phyloP scores from a whole-genome alignment of 2,329 filamentous ascomycete species.

The Xylogone sp. region DNA sequence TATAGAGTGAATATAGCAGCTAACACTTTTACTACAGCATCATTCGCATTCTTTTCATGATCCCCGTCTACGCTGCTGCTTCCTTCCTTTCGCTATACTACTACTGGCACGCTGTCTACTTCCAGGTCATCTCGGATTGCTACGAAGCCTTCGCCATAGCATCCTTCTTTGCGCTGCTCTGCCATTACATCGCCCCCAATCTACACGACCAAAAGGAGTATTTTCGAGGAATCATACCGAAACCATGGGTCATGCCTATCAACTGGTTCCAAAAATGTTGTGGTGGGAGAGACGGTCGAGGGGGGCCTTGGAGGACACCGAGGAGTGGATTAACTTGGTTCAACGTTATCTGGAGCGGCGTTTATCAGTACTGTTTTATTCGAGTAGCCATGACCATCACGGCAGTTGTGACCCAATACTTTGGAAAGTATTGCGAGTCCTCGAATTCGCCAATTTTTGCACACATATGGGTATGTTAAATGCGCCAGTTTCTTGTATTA shows the following conservation, averaged over 20 bases:
- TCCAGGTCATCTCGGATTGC: conserved; percentile 75
- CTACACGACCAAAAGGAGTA: conserved; percentile 79
- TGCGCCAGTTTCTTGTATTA: too few relatives aligned
- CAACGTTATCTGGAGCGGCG: conserved; percentile 77
- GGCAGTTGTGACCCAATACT: conserved; percentile 68
- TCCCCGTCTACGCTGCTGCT: conserved; percentile 74
- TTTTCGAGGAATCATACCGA: conserved; percentile 66
- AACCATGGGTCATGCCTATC: conserved; percentile 73
- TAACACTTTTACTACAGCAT: conserved; percentile 48
- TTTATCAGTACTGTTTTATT: conserved; percentile 85
- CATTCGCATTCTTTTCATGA: conserved; percentile 85
- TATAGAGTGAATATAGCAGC: background rate
- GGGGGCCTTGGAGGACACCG: conserved; percentile 69
- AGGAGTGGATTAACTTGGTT: conserved; percentile 85
- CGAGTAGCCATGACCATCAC: conserved; percentile 76
- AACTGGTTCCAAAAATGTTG: conserved; percentile 68
- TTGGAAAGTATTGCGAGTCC: conserved; percentile 70
- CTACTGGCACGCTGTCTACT: conserved; percentile 78
- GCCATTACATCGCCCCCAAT: conserved; percentile 73
- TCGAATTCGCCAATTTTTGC: conserved; percentile 74
- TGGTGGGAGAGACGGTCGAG: conserved; percentile 52
- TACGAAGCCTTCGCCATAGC: conserved; percentile 88
- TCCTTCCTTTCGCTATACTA: conserved; percentile 70
- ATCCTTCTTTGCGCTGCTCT: conserved; percentile 80
- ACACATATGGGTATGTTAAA: conserved; percentile 70